phyloP scores from a whole-genome alignment of 345 rosid species.

The Hevea brasiliensis region DNA sequence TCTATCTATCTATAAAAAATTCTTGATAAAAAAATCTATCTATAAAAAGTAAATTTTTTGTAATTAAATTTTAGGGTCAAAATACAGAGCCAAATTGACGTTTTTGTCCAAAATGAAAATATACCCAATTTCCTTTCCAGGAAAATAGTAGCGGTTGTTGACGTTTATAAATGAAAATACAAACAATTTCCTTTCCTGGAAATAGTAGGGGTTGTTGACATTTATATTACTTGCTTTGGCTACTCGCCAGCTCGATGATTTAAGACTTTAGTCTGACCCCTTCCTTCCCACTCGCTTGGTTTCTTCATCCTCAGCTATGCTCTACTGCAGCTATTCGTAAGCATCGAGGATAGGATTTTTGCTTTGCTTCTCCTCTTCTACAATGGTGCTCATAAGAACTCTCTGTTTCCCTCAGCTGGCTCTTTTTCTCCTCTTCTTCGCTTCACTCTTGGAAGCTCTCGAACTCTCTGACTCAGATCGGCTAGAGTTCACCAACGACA shows the following conservation, averaged over 20 bases:
- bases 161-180: no score
- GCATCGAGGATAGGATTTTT: not conserved
- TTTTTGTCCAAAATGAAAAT: no score
- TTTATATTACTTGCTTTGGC: no score
- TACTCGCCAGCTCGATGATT: not conserved
- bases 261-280: not conserved
- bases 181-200: no score
- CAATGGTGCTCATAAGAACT: slow-evolving; percentile 10
- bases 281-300: not conserved
- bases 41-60: no score
- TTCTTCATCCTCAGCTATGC: not conserved
- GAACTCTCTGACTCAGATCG: slow-evolving; percentile 19
- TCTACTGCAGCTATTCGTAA: not conserved
- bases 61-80: no score
- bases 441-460: slow-evolving; percentile 5
- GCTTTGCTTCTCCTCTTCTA: not conserved
- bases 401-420: not conserved
- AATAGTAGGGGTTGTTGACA: no score
- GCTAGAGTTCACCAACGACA: not conserved
- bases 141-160: no score
- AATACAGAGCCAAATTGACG: no score
- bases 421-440: not conserved
- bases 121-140: no score
- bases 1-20: no score
- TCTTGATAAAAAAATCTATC: no score